Percentiles rank a stretch among this genome's conserved stretches.
These are phyloP conservation scores for Trypanosoma lewisi DNA, from an alignment of 208 protist species.

Conservation along the genomic window DNA sequence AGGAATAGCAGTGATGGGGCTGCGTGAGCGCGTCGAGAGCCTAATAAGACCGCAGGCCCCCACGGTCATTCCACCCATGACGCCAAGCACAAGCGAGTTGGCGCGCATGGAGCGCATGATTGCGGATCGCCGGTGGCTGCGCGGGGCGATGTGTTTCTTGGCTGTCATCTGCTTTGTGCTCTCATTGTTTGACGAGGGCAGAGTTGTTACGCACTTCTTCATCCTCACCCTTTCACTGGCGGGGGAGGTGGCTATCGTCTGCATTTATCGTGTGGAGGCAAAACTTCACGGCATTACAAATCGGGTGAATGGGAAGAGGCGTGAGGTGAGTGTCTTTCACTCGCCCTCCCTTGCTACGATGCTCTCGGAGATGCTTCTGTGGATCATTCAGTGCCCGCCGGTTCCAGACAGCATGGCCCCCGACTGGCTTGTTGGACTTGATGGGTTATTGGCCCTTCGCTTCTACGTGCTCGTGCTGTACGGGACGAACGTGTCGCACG, in stretches of 20 bases:
- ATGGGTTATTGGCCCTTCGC: constrained; percentile 58
- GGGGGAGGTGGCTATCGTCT: constrained; percentile 46
- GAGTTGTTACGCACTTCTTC: constrained; percentile 41
- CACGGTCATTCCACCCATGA: constrained; percentile 31
- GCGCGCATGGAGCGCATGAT: constrained; percentile 42
- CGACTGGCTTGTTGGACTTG: constrained; percentile 34
- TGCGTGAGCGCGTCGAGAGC: constrained; percentile 43
- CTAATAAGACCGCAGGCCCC: constrained; percentile 41
- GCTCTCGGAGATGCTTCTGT: constrained; percentile 61
- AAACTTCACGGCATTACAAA: constrained; percentile 48
- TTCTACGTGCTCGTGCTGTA: constrained; percentile 68
- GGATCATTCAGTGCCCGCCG: constrained; percentile 66
- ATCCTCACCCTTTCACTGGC: constrained; percentile 48
- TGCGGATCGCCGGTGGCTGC: constrained; percentile 41
- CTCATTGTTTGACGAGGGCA: constrained; percentile 42
- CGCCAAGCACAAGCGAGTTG: constrained; percentile 26
- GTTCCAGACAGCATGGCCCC: constrained; percentile 22
- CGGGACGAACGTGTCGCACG: constrained; percentile 32
- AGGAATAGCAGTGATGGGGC: constrained; percentile 34
- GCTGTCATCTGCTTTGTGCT: constrained; percentile 46
- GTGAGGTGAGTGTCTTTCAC: constrained; percentile 45
- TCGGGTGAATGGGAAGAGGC: constrained; percentile 18
- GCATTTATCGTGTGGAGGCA: constrained; percentile 57
- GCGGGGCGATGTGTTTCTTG: constrained; percentile 54
- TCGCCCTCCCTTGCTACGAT: constrained; percentile 40